Evolutionary conservation across 129 eudicot species (phyloP), one percentile per base, ranked within the genome.

Genomic region (Chrysanthemum makinoi): DNA sequence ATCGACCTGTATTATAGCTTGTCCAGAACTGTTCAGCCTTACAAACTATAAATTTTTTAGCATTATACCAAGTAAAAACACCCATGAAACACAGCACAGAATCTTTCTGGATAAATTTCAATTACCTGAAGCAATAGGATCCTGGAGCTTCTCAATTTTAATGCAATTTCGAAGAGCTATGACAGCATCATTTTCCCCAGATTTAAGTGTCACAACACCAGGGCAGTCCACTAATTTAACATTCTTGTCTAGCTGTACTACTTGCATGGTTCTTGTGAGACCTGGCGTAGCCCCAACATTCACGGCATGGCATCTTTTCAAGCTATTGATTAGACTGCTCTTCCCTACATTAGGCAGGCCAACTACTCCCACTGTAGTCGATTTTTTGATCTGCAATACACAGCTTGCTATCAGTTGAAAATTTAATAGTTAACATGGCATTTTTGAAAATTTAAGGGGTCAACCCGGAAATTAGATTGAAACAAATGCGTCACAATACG

Each of bases 281-380:
- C 99, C 99, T 10, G 99, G 99, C 35, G 97, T 94, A 11, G 97
- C 93, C 44, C 99, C 96, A 46, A 84, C 99, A 66, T 86, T 84
- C 74, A 86, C 99, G 20, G 81, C 99, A 50, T 87, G 99, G 43
- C 87, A 85, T 72, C 99, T 86, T 73, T 90, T 94, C 81, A 94
- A 82, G 75, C 99, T 94, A 72, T 94, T 94, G n/a, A 94, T 94
- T 54, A 94, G 77, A 79, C 99, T 94, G 86, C 99, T 94, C 86
- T 94, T 94, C 30, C 99, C 99, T 49, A 94, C 99, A 69, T 94
- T 94, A 9, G 99, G 99, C 62, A 94, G 80, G 11, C 97, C 99
- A 46, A 94, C 88, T 68, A 95, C 80, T 9, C 99, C 99, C 39
- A 95, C 99, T 1, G 91, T 86, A 48, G 90, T 88, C 1, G 97